Conservation (phyloP, 2,329 filamentous ascomycete genomes). For the Fusarium continuum region DNA sequence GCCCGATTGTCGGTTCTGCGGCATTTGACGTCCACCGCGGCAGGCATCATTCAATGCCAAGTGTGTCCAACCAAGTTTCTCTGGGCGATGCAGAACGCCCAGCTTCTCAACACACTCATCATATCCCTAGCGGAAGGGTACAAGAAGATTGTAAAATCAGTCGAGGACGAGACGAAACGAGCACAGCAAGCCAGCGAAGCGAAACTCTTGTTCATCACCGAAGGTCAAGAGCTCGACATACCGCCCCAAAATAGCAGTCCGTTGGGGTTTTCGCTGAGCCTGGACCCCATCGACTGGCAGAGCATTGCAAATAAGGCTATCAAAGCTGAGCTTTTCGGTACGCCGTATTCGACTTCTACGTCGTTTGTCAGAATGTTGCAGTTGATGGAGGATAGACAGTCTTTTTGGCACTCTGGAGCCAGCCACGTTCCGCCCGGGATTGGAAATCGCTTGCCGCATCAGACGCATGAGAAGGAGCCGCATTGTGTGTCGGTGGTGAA, state of each 20-base stretch:
- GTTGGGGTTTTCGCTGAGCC: slow-evolving; percentile 13
- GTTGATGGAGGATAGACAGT: slow-evolving; percentile 40
- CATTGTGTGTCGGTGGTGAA: slow-evolving; percentile 38
- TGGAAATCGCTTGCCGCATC: slow-evolving; percentile 7
- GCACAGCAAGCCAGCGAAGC: slow-evolving; percentile 25
- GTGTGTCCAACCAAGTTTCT: slow-evolving; percentile 39
- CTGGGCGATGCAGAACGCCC: slow-evolving; percentile 44
- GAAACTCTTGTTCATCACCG: slow-evolving; percentile 27
- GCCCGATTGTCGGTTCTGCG: slow-evolving; percentile 28
- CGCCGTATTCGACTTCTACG: not conserved
- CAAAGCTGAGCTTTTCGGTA: slow-evolving; percentile 35
- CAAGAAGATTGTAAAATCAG: slow-evolving; percentile 33
- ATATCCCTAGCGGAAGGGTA: slow-evolving; percentile 40
- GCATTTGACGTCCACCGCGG: slow-evolving; percentile 25
- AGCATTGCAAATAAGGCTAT: slow-evolving; percentile 31
- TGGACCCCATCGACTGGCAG: slow-evolving; percentile 35
- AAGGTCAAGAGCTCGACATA: not conserved
- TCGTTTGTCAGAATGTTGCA: slow-evolving; percentile 31
- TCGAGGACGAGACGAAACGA: slow-evolving; percentile 34
- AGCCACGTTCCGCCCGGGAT: slow-evolving; percentile 6
- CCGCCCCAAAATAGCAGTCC: not conserved
- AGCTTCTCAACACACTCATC: slow-evolving; percentile 39
- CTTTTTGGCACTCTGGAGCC: slow-evolving; percentile 37
- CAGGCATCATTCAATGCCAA: slow-evolving; percentile 30
- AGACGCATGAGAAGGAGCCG: slow-evolving; percentile 33